phyloP scores from a whole-genome alignment of 179 eudicot species.

The Pouteria campechiana region DNA sequence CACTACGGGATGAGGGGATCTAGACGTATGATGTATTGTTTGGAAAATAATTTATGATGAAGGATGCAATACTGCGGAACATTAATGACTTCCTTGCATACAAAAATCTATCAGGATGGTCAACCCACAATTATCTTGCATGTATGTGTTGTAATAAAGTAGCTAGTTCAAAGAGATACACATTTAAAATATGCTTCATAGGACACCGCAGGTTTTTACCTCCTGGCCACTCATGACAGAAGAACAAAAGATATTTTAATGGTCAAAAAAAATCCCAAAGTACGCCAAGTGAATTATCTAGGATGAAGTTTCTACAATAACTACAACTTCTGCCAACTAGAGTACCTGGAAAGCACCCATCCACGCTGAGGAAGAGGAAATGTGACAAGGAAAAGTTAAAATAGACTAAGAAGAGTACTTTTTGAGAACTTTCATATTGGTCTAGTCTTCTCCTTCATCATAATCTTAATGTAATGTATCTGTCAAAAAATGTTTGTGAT shows the following conservation, averaged over 20 bases:
- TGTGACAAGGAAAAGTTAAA: too few species aligned
- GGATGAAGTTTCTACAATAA: too few species aligned
- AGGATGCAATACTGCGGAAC: constrained; percentile 4
- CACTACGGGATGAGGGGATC: constrained; percentile 6
- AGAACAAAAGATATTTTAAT: constrained; percentile 2
- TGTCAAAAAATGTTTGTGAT: constrained; percentile 13
- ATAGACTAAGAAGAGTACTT: constrained; percentile 10
- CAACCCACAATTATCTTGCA: constrained; percentile 5
- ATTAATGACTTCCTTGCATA: constrained; percentile 11
- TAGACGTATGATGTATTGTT: constrained; percentile 10
- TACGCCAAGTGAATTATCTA: too few species aligned
- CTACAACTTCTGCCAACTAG: too few species aligned
- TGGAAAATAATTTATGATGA: constrained; percentile 8
- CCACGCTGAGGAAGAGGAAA: too few species aligned
- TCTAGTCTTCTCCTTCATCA: constrained; percentile 1
- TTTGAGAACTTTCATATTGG: constrained; percentile 27
- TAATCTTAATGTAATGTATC: constrained; percentile 11
- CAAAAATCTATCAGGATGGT: constrained; percentile 12
- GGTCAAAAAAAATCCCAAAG: not conserved
- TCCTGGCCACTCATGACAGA: constrained; percentile 1
- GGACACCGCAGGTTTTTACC: constrained; percentile 8
- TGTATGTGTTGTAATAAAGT: constrained; percentile 8
- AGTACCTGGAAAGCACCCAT: too few species aligned
- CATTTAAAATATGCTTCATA: constrained; percentile 11
- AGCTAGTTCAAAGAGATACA: not conserved